Evolutionary conservation across 148 eudicot species (phyloP).

Genomic region (Vaccinium macrocarpon): DNA sequence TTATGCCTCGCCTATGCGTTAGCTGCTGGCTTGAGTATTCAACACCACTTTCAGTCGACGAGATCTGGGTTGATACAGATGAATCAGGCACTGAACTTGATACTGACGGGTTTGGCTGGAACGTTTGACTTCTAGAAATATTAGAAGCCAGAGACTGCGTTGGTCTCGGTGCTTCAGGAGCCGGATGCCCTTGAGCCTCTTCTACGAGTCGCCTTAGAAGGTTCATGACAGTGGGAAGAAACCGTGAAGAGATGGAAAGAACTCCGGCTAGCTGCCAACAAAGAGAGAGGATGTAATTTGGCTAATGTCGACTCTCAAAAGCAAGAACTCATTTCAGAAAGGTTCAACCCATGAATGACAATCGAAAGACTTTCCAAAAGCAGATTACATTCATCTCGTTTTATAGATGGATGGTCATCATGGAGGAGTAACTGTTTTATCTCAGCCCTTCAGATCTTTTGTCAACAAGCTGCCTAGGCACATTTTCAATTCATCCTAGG

Average conservation of each 20-base stretch:
- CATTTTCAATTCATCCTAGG: neutral
- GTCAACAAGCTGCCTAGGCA: neutral
- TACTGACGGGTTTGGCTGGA: slow-evolving; percentile 5
- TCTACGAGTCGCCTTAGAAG: slow-evolving; percentile 30
- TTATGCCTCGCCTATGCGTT: slow-evolving; percentile 17
- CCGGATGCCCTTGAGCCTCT: slow-evolving; percentile 22
- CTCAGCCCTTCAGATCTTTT: neutral
- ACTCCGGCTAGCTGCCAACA: slow-evolving; percentile 35
- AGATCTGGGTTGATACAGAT: slow-evolving; percentile 20
- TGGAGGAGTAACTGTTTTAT: neutral
- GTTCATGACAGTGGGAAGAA: slow-evolving; percentile 32
- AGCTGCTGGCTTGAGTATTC: slow-evolving; percentile 33
- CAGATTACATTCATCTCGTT: no score
- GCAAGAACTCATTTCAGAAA: neutral
- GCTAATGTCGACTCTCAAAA: neutral
- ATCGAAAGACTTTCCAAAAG: neutral
- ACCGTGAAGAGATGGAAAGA: slow-evolving; percentile 26
- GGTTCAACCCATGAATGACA: neutral
- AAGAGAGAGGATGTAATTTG: neutral
- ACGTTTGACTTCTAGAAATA: slow-evolving; percentile 20
- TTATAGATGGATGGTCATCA: neutral
- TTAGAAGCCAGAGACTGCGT: slow-evolving; percentile 14
- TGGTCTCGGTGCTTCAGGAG: slow-evolving; percentile 19
- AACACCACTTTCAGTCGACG: slow-evolving; percentile 25
- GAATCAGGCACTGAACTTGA: slow-evolving; percentile 25